Conservation (phyloP, 2,329 filamentous ascomycete genomes). For the Falciphora oryzae region DNA sequence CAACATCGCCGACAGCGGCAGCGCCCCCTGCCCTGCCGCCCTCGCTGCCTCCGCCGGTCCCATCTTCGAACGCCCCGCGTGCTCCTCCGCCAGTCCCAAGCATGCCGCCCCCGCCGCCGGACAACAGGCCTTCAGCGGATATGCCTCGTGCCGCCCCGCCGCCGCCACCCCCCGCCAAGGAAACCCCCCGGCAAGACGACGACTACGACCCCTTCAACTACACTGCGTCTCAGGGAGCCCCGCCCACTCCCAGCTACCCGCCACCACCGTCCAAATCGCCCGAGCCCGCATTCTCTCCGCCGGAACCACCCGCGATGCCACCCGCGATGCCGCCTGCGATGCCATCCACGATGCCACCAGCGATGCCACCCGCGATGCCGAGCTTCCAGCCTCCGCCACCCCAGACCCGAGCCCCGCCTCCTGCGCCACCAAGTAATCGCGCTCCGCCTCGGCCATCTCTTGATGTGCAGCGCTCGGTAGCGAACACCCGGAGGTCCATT, state of each 20-base stretch:
- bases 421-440: slow-evolving; percentile 28
- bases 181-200: slow-evolving; percentile 41
- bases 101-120: slow-evolving; percentile 43
- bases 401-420: slow-evolving; percentile 40
- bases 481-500: slow-evolving; percentile 55
- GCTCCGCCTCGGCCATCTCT: slow-evolving; percentile 51
- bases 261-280: slow-evolving; percentile 30
- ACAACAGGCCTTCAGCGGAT: slow-evolving; percentile 60
- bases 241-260: slow-evolving; percentile 22
- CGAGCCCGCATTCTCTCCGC: slow-evolving; percentile 43
- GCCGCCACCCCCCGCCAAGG: slow-evolving; percentile 50
- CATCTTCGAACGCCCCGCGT: slow-evolving; percentile 48
- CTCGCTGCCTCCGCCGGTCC: slow-evolving; percentile 50
- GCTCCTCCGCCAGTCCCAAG: slow-evolving; percentile 60
- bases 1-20: slow-evolving; percentile 48
- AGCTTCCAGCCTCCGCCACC: slow-evolving; percentile 33
- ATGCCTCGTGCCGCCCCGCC: slow-evolving; percentile 65
- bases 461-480: slow-evolving; percentile 51
- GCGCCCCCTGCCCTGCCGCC: slow-evolving; percentile 38
- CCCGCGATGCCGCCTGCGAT: slow-evolving; percentile 29
- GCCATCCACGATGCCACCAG: not conserved
- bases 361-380: slow-evolving; percentile 11
- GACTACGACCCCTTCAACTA: slow-evolving; percentile 67
- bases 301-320: slow-evolving; percentile 33
- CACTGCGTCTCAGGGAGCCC: slow-evolving; percentile 24